phyloP scores from a whole-genome alignment of 73 alveolate genomes.

The Paramecium octaurelia region DNA sequence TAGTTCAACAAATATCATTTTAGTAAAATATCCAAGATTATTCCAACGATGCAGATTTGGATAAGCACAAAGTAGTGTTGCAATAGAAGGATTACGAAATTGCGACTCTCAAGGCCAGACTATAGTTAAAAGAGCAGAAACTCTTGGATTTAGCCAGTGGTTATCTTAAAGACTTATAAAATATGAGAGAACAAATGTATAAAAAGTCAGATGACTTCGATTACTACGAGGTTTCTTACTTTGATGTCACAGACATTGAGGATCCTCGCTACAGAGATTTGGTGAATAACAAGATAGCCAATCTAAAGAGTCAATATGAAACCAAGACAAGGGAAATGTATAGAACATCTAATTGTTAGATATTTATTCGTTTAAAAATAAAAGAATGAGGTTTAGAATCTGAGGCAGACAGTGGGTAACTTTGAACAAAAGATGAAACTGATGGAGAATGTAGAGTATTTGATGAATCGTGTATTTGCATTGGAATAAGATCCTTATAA shows the following conservation, averaged over 20 bases:
- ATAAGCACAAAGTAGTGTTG: not conserved
- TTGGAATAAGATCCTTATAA: constrained; percentile 46
- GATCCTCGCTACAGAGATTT: constrained; percentile 49
- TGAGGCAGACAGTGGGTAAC: not conserved
- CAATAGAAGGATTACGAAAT: not conserved
- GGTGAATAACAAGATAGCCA: constrained; percentile 38
- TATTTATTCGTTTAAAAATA: not conserved
- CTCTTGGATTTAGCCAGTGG: constrained; percentile 54
- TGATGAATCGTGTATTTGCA: not conserved
- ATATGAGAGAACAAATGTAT: constrained; percentile 56
- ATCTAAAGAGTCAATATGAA: constrained; percentile 50
- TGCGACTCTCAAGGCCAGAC: not conserved
- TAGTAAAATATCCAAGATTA: not conserved
- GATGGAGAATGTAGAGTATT: constrained; percentile 22
- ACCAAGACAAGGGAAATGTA: constrained; percentile 46
- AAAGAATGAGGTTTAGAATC: constrained; percentile 17
- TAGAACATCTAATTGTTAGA: not conserved
- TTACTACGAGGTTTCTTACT: constrained; percentile 54
- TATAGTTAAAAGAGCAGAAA: constrained; percentile 8
- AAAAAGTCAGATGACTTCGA: constrained; percentile 58
- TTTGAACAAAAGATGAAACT: not conserved
- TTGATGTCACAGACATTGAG: constrained; percentile 48
- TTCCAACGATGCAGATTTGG: not conserved
- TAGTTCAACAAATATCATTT: not conserved
- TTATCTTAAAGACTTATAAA: constrained; percentile 45